phyloP scores from a whole-genome alignment of 495 filamentous ascomycete genomes.

The Talaromyces trachyspermus region DNA sequence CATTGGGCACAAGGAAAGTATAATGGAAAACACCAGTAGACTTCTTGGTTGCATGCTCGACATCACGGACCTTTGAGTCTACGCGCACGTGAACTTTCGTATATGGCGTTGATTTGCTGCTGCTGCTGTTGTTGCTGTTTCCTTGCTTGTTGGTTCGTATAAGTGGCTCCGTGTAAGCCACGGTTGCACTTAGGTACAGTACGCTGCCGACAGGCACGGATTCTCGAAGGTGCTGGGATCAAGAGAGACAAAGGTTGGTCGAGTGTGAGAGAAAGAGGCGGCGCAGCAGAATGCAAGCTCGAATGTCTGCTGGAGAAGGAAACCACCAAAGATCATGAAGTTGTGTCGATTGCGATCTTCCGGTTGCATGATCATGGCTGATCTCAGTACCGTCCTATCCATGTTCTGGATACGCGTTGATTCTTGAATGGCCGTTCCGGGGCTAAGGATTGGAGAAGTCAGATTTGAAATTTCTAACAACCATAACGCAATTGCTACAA shows the following conservation, averaged over 20 bases:
- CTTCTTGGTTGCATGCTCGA: constrained; percentile 68
- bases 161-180: constrained; percentile 70
- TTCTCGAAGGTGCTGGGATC: constrained; percentile 81
- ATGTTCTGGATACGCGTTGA: constrained; percentile 58
- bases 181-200: constrained; percentile 68
- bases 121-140: constrained; percentile 25
- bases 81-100: constrained; percentile 72
- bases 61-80: constrained; percentile 67
- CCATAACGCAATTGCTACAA: no score
- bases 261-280: constrained; percentile 65
- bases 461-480: no score
- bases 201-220: constrained; percentile 76
- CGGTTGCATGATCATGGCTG: constrained; percentile 79
- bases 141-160: constrained; percentile 27
- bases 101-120: constrained; percentile 22
- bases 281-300: constrained; percentile 86
- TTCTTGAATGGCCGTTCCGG: constrained; percentile 3
- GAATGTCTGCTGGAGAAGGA: constrained; percentile 73
- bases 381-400: constrained; percentile 57
- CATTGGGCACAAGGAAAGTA: constrained; percentile 67
- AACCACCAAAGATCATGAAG: constrained; percentile 88
- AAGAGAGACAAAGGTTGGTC: constrained; percentile 69
- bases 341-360: constrained; percentile 80
- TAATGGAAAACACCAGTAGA: constrained; percentile 82
- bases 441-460: no score